Base-by-base conservation (phyloP, 78 protist genomes). In the Dictyostelium purpureum region DNA sequence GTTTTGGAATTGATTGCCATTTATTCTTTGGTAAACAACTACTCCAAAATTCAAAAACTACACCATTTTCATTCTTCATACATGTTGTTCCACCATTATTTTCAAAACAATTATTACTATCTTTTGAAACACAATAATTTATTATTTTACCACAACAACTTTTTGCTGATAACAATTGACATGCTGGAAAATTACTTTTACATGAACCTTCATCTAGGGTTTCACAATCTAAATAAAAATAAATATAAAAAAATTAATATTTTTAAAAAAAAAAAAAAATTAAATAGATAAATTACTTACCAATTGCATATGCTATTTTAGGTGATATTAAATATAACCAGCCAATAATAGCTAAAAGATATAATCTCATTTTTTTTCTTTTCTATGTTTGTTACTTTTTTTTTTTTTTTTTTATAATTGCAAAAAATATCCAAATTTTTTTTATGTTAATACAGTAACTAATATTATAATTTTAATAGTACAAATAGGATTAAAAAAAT, bases 21-120 rank as follows among this genome's bases (percentile, higher is more conserved):
- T n/a, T 82, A 45, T 3, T 21, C 6, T 26, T 85, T 49, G 71
- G 73, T 42, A 9, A 26, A 59, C 92, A 85, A 31, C 69, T 26
- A n/a, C 65, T 73, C 92, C 92, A 85, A 31, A 51, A 40, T 45
- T 85, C 92, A 61, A 21, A 59, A 45, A 73, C 61, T 4, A 73
- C 73, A 43, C 80, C 80, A 6, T 54, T 11, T 2, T 3, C 26
- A 26, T 33, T 16, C 37, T 73, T 85, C 57, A 51, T 73, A 61
- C 92, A 85, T 19, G 43, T 2, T 7, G 73, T 31, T 31, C 33
- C 33, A 14, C 16, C 3, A 35, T 57, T 42, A 10, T 26, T 2
- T 2, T 35, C 24, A 59, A 79, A 59, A 38, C 79, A 31, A 12
- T 42, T 65, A 45, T 70, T 85, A 16, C 21, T 43, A 51, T 45